Conservation (phyloP, 2,329 filamentous ascomycete genomes). For the Colletotrichum eremochloae region DNA sequence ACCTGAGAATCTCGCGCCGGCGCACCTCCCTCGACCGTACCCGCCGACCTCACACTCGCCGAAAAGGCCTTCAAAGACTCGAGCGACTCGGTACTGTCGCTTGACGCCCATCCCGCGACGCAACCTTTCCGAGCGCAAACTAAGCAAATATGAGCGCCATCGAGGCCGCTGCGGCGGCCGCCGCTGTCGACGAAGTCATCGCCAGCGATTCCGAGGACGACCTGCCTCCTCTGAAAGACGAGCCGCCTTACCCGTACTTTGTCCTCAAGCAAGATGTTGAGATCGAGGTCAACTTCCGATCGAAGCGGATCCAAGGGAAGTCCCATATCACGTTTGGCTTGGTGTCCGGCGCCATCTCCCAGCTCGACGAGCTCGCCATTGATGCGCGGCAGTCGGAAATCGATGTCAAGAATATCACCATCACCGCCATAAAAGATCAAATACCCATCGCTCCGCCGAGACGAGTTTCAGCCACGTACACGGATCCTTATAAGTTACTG, state of each 20-base stretch:
- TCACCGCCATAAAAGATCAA: conserved; percentile 56
- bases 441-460: conserved; percentile 44
- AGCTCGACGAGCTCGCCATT: conserved; percentile 69
- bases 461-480: conserved; percentile 60
- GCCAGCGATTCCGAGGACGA: conserved; percentile 48
- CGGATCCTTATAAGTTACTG: conserved; percentile 77
- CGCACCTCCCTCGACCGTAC: conserved; percentile 30
- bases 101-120: conserved; percentile 28
- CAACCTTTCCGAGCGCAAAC: conserved; percentile 28
- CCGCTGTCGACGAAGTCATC: conserved; percentile 35
- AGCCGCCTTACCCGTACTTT: conserved; percentile 57
- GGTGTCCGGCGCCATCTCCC: conserved; percentile 62
- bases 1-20: conserved; percentile 40
- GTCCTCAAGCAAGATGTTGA: conserved; percentile 89
- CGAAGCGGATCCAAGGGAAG: conserved; percentile 79
- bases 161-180: conserved; percentile 29
- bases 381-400: conserved; percentile 75
- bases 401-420: conserved; percentile 65
- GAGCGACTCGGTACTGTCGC: conserved; percentile 11
- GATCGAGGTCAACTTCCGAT: conserved; percentile 88
- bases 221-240: conserved; percentile 52
- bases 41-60: conserved; percentile 17
- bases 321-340: conserved; percentile 85
- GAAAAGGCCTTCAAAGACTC: not conserved
- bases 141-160: conserved; percentile 38